Evolutionary conservation across 768 basidiomycete genomes (phyloP).

Genomic region (Boletus sensibilis): DNA sequence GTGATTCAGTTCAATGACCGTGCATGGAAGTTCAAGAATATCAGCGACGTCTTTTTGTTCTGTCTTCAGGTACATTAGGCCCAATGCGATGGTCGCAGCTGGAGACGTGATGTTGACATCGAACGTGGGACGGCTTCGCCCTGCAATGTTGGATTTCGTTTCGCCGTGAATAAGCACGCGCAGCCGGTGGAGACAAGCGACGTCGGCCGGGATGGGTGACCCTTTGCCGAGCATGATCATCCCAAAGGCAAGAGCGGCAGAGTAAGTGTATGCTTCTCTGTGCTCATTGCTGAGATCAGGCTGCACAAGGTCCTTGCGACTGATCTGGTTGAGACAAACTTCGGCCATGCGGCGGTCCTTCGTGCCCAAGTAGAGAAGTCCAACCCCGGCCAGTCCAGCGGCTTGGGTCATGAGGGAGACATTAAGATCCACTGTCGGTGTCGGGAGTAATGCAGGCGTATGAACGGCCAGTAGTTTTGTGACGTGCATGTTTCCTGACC

Average conservation of each 20-base stretch:
- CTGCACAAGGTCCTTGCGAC: slow-evolving; percentile 70
- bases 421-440: slow-evolving; percentile 84
- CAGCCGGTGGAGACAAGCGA: slow-evolving; percentile 63
- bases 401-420: slow-evolving; percentile 88
- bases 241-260: slow-evolving; percentile 88
- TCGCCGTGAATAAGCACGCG: slow-evolving; percentile 78
- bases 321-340: slow-evolving; percentile 82
- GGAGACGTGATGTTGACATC: slow-evolving; percentile 91
- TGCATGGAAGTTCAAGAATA: slow-evolving; percentile 79
- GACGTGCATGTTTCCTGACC: slow-evolving; percentile 81
- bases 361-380: slow-evolving; percentile 86
- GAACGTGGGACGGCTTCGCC: slow-evolving; percentile 49
- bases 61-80: slow-evolving; percentile 89
- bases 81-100: slow-evolving; percentile 86
- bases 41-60: slow-evolving; percentile 84
- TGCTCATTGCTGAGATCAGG: slow-evolving; percentile 86
- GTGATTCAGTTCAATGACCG: slow-evolving; percentile 73
- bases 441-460: slow-evolving; percentile 88
- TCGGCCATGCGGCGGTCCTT: slow-evolving; percentile 91
- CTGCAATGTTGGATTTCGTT: slow-evolving; percentile 39
- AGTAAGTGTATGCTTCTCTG: slow-evolving; percentile 88
- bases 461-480: slow-evolving; percentile 92
- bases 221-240: slow-evolving; percentile 96
- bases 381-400: slow-evolving; percentile 83
- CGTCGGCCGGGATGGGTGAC: slow-evolving; percentile 72